Evolutionary conservation across 495 filamentous ascomycete genomes (phyloP).

Genomic region (Aspergillus bertholletiae): DNA sequence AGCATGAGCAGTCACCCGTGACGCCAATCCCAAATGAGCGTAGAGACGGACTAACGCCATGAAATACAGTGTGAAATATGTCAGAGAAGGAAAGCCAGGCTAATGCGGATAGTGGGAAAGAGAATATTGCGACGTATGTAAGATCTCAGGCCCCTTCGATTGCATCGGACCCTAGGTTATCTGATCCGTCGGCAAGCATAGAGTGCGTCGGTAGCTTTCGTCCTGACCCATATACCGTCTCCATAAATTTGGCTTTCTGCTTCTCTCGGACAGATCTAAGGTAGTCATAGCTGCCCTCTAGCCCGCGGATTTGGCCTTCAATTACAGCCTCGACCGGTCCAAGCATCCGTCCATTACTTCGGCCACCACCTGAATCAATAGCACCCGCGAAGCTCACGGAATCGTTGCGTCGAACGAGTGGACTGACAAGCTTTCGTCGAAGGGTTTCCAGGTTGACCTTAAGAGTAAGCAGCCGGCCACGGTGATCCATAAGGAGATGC

Average conservation of each 20-base stretch:
- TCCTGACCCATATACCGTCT: conserved; percentile 68
- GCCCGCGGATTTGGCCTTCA: conserved; percentile 77
- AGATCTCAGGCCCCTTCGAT: conserved; percentile 5
- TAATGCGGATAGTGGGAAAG: neutral
- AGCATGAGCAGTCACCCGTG: neutral
- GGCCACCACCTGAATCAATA: conserved; percentile 23
- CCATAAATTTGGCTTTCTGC: conserved; percentile 81
- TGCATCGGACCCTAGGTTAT: conserved; percentile 11
- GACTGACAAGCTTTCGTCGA: conserved; percentile 72
- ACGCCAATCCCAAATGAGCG: neutral
- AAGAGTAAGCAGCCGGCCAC: conserved; percentile 69
- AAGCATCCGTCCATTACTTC: conserved; percentile 55
- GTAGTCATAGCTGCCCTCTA: conserved; percentile 75
- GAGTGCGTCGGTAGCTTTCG: conserved; percentile 27
- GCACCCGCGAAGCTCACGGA: conserved; percentile 40
- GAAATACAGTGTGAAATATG: neutral
- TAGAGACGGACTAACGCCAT: neutral
- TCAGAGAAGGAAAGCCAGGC: neutral
- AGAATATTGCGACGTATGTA: neutral
- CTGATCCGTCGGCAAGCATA: conserved; percentile 23
- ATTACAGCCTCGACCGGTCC: conserved; percentile 52
- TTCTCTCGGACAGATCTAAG: conserved; percentile 66
- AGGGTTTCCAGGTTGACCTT: conserved; percentile 79
- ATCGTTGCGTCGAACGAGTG: conserved; percentile 68
- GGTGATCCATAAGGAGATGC: conserved; percentile 76